phyloP scores from a whole-genome alignment of 192 early-diverging fungal species.

The Podochytrium sp. region DNA sequence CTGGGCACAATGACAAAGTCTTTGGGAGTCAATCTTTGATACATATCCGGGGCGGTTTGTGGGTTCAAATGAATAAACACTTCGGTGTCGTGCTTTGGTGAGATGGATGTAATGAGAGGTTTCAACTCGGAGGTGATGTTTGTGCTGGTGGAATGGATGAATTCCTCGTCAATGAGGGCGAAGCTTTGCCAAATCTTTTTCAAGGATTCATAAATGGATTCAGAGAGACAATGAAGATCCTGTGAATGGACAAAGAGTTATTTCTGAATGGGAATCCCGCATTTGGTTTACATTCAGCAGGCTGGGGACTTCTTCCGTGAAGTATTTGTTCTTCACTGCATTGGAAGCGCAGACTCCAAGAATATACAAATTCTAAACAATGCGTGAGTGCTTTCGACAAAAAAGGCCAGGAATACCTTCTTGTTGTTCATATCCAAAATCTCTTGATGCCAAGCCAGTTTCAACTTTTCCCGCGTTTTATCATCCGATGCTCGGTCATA shows the following conservation, averaged over 20 bases:
- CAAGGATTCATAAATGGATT: conserved; percentile 55
- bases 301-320: conserved; percentile 63
- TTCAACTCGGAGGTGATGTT: conserved; percentile 38
- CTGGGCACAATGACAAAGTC: conserved; percentile 43
- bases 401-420: conserved; percentile 30
- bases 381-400: not conserved
- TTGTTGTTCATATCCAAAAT: conserved; percentile 71
- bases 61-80: conserved; percentile 20
- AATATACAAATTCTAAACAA: conserved; percentile 68
- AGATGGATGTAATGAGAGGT: conserved; percentile 46
- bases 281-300: conserved; percentile 54
- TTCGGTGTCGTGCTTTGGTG: conserved; percentile 56
- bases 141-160: not conserved
- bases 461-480: conserved; percentile 56
- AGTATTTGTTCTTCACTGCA: conserved; percentile 65
- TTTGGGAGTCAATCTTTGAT: conserved; percentile 3
- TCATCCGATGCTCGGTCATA: conserved; percentile 65
- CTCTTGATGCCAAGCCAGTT: conserved; percentile 53
- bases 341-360: conserved; percentile 66
- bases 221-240: conserved; percentile 67
- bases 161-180: conserved; percentile 47
- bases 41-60: conserved; percentile 15
- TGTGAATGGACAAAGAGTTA: conserved; percentile 24
- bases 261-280: conserved; percentile 8
- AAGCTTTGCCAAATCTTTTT: conserved; percentile 59